Percentiles rank a stretch among this genome's conserved stretches.
phyloP scores from a whole-genome alignment of 768 basidiomycete genomes.

The Cystobasidium ongulense region DNA sequence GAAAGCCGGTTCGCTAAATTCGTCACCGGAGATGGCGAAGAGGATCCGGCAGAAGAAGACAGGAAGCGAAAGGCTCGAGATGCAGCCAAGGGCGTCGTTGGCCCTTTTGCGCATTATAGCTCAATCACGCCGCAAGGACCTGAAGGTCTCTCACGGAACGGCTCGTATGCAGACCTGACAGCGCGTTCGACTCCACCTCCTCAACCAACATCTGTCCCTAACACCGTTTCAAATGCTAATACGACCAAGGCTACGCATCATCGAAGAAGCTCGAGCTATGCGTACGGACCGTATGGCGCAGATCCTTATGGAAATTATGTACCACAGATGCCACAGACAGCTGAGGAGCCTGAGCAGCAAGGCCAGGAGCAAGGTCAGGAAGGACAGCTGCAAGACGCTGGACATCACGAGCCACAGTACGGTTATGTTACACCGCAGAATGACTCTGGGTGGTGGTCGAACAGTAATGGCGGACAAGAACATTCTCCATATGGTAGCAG shows the following conservation, averaged over 20 bases:
- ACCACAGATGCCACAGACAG: conserved; percentile 17
- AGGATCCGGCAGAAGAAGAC: conserved; percentile 10
- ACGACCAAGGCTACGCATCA: conserved; percentile 14
- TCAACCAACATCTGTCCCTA: conserved; percentile 17
- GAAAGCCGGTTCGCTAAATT: conserved; percentile 87
- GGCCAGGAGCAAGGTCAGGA: not conserved
- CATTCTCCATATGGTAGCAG: not conserved
- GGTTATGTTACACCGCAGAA: conserved; percentile 28
- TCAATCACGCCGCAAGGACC: conserved; percentile 64
- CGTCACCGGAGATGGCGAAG: conserved; percentile 69
- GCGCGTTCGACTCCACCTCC: conserved; percentile 10
- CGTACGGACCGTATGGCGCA: conserved; percentile 28
- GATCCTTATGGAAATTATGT: conserved; percentile 30
- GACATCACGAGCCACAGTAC: conserved; percentile 10
- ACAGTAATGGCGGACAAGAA: not conserved
- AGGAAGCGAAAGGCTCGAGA: conserved; percentile 41
- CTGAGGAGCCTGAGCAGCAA: not conserved
- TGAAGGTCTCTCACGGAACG: conserved; percentile 30
- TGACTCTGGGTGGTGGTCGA: conserved; percentile 30
- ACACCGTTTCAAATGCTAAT: conserved; percentile 5
- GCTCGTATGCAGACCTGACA: conserved; percentile 21
- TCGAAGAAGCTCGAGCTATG: conserved; percentile 24
- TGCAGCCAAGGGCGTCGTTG: conserved; percentile 51
- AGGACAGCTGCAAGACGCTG: not conserved
- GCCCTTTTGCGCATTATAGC: conserved; percentile 87